Conservation (phyloP, 2,329 filamentous ascomycete species). For the Trichoderma sp. region DNA sequence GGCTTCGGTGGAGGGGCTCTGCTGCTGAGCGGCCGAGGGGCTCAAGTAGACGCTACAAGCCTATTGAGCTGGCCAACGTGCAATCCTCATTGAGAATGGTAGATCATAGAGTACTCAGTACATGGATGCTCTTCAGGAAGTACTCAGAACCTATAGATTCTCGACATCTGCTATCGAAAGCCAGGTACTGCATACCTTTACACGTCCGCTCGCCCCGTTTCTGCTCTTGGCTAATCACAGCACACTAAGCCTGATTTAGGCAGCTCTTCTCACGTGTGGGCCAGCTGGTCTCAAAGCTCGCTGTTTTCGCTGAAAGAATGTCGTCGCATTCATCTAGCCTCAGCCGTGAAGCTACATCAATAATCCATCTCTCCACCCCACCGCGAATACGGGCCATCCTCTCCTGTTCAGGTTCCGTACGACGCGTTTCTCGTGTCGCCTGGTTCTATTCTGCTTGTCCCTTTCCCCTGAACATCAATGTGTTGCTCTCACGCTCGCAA, state of each 20-base stretch:
- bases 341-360: constrained; percentile 3
- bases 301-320: neutral
- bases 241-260: constrained; percentile 10
- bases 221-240: neutral
- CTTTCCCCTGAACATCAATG: constrained; percentile 16
- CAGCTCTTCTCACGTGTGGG: constrained; percentile 20
- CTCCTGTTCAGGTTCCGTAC: neutral
- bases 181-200: neutral
- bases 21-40: neutral
- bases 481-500: constrained; percentile 3
- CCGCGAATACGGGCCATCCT: constrained; percentile 5
- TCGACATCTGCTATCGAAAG: rapidly evolving
- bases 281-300: constrained; percentile 6
- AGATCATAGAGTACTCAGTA: neutral
- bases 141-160: neutral
- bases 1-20: neutral
- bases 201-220: neutral
- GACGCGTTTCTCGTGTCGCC: constrained; percentile 23
- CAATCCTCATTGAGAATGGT: rapidly evolving
- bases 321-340: constrained; percentile 18
- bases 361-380: neutral
- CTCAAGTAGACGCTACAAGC: neutral
- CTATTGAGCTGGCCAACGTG: rapidly evolving
- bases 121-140: rapidly evolving
- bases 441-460: neutral